These are phyloP conservation scores for Iberis pinnata DNA, from an alignment of 345 rosid species.

Conservation along the genomic window DNA sequence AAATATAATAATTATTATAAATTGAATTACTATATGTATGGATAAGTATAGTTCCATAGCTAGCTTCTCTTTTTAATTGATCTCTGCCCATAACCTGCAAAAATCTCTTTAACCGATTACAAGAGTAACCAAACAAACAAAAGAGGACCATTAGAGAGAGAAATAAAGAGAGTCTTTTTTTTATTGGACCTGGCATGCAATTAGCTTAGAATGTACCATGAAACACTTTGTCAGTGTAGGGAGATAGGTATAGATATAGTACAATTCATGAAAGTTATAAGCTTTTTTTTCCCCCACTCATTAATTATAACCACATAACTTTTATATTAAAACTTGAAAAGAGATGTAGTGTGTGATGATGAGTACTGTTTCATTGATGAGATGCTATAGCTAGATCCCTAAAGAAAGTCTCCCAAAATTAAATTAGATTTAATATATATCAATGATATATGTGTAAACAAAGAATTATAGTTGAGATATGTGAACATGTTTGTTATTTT, in stretches of 20 bases:
- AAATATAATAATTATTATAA: too few species aligned
- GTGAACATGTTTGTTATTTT: conserved; percentile 18
- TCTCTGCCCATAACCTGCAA: conserved; percentile 38
- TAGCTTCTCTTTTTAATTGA: conserved; percentile 32
- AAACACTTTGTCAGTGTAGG: conserved; percentile 34
- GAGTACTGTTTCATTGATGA: too few species aligned
- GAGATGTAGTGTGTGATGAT: too few species aligned
- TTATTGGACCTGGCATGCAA: conserved; percentile 36
- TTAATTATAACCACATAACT: too few species aligned
- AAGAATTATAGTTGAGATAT: too few species aligned
- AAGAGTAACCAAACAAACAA: conserved; percentile 35
- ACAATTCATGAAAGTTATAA: conserved; percentile 34
- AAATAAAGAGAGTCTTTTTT: conserved; percentile 19
- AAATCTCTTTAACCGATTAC: conserved; percentile 34
- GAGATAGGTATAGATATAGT: conserved; percentile 31
- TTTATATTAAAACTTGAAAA: too few species aligned
- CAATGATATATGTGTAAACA: too few species aligned
- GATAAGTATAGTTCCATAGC: conserved; percentile 23
- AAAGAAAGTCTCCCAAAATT: conserved; percentile 9
- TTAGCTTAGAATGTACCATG: conserved; percentile 35
- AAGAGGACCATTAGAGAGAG: conserved; percentile 32
- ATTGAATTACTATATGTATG: conserved; percentile 13
- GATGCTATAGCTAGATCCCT: not conserved
- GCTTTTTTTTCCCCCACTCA: conserved; percentile 14
- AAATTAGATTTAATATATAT: too few species aligned